Evolutionary conservation across 805 yeast genomes (phyloP).

Genomic region (Wickerhamomyces bovis): DNA sequence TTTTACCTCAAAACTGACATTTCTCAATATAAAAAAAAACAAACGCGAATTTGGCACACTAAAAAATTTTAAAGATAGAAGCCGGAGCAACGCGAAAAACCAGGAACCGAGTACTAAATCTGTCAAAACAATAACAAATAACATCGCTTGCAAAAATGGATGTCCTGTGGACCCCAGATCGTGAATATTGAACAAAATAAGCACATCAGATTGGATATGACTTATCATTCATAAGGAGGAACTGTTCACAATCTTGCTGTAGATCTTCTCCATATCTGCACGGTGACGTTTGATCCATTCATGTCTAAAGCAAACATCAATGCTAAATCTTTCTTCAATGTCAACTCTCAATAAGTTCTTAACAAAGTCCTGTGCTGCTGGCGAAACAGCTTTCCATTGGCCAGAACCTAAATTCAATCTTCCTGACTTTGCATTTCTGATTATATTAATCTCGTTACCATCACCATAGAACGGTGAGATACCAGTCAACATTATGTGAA

Average conservation of each 20-base stretch:
- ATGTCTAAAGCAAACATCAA: constrained; percentile 35
- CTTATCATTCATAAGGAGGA: neutral
- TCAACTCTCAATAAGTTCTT: constrained; percentile 33
- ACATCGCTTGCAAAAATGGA: no score
- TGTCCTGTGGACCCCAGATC: no score
- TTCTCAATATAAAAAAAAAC: neutral
- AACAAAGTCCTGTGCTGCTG: constrained; percentile 42
- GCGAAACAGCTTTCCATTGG: constrained; percentile 39
- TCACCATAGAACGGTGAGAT: constrained; percentile 56
- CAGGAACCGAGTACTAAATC: neutral
- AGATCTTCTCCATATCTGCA: constrained; percentile 30
- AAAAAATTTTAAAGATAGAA: neutral
- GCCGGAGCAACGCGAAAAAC: neutral
- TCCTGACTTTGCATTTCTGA: constrained; percentile 37
- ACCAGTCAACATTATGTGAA: constrained; percentile 55
- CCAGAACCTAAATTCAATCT: constrained; percentile 30
- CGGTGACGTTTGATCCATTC: constrained; percentile 42
- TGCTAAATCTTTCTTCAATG: constrained; percentile 31
- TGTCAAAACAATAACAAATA: no score
- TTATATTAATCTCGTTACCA: constrained; percentile 35
- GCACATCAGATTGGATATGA: no score
- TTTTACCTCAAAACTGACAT: neutral
- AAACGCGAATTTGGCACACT: neutral
- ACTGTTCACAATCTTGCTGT: constrained; percentile 24
- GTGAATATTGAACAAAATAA: no score